These are phyloP conservation scores for Penicillium capsulatum DNA, from an alignment of 2,329 filamentous ascomycete species.

Conservation along the genomic window DNA sequence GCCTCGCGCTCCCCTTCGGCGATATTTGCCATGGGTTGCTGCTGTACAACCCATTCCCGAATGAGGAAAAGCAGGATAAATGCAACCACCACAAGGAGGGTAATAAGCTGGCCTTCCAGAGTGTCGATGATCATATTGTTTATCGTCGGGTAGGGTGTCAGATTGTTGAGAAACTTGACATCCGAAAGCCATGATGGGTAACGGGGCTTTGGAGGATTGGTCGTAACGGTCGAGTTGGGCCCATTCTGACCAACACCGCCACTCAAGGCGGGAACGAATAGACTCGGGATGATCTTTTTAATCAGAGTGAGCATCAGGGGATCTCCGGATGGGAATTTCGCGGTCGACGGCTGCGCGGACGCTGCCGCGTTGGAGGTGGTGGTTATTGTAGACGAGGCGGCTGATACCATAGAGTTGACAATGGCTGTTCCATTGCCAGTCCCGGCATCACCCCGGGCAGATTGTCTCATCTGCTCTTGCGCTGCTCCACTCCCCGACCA, in stretches of 20 bases:
- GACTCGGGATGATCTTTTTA: slow-evolving; percentile 41
- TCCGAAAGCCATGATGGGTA: slow-evolving; percentile 56
- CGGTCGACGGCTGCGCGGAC: slow-evolving; percentile 37
- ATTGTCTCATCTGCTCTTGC: slow-evolving; percentile 14
- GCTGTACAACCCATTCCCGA: slow-evolving; percentile 95
- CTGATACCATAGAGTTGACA: slow-evolving; percentile 21
- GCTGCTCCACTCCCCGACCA: slow-evolving; percentile 45
- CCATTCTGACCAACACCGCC: slow-evolving; percentile 26
- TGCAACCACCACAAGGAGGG: slow-evolving; percentile 80
- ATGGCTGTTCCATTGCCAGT: slow-evolving; percentile 27
- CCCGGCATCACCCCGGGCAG: slow-evolving; percentile 17
- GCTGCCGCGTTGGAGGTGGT: slow-evolving; percentile 26
- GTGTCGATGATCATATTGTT: slow-evolving; percentile 79
- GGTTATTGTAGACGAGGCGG: slow-evolving; percentile 22
- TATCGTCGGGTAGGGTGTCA: slow-evolving; percentile 64
- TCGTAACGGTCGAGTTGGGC: slow-evolving; percentile 25
- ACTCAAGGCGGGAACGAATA: slow-evolving; percentile 32
- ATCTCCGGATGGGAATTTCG: slow-evolving; percentile 42
- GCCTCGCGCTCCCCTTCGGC: slow-evolving; percentile 53
- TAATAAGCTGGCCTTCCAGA: slow-evolving; percentile 91
- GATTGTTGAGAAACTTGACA: slow-evolving; percentile 49
- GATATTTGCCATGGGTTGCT: slow-evolving; percentile 89
- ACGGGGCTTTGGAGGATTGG: slow-evolving; percentile 29
- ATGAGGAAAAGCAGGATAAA: slow-evolving; percentile 98
- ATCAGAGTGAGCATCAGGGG: slow-evolving; percentile 46